Evolutionary conservation across 2,329 filamentous ascomycete species (phyloP).

Genomic region (Colletotrichum musae): DNA sequence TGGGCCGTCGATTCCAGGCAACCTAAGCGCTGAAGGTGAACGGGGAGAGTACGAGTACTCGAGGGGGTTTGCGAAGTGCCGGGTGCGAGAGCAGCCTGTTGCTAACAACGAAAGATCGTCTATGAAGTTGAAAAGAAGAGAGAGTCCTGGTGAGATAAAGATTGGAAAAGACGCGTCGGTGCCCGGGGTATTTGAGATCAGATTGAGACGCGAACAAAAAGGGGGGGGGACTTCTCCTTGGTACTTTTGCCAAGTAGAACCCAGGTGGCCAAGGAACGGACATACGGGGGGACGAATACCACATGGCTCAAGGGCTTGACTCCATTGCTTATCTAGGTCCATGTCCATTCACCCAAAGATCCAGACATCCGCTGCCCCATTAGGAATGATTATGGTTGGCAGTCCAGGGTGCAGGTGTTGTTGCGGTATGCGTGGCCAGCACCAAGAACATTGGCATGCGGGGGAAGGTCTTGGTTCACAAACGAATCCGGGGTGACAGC

Average conservation of each 20-base stretch:
- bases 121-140: too few species aligned
- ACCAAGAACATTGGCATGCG: constrained; percentile 14
- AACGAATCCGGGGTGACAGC: not conserved
- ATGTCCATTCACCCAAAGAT: not conserved
- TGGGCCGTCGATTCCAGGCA: not conserved
- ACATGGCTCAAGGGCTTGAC: not conserved
- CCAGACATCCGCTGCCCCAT: constrained; percentile 4
- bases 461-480: constrained; percentile 2
- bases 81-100: too few species aligned
- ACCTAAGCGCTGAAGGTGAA: not conserved
- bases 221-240: not conserved
- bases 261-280: not conserved
- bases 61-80: not conserved
- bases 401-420: not conserved
- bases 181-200: not conserved
- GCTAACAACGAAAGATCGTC: too few species aligned
- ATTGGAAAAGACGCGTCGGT: too few species aligned
- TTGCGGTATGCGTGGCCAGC: not conserved
- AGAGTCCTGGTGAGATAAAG: too few species aligned
- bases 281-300: constrained; percentile 9
- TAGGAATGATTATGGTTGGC: not conserved
- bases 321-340: not conserved
- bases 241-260: not conserved
- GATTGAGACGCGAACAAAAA: not conserved
- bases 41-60: too few species aligned